phyloP scores from a whole-genome alignment of 2,329 filamentous ascomycete genomes.

The Xylaria sp. region DNA sequence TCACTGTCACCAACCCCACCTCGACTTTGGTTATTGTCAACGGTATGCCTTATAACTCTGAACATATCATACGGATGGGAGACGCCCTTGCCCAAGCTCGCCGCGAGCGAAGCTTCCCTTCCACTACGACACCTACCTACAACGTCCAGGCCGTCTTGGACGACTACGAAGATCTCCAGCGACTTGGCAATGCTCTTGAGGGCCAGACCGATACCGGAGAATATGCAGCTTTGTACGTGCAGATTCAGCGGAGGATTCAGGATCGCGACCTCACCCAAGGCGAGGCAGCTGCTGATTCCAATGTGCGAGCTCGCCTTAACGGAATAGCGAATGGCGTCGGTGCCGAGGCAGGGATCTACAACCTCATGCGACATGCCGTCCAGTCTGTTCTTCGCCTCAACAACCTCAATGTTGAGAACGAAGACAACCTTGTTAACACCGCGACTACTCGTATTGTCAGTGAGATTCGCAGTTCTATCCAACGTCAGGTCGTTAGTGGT shows the following conservation, averaged over 20 bases:
- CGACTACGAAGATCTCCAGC: constrained; percentile 49
- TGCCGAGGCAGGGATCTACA: constrained; percentile 44
- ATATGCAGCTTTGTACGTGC: constrained; percentile 46
- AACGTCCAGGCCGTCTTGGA: constrained; percentile 47
- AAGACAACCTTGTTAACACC: constrained; percentile 48
- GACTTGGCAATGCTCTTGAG: constrained; percentile 43
- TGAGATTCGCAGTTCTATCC: constrained; percentile 34
- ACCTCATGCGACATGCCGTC: constrained; percentile 47
- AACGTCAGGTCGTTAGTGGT: constrained; percentile 56
- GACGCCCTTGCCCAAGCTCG: constrained; percentile 49
- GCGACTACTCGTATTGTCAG: constrained; percentile 36
- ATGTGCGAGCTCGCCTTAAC: constrained; percentile 41
- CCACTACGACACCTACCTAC: constrained; percentile 45
- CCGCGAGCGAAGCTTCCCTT: constrained; percentile 49
- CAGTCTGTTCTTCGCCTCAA: constrained; percentile 50
- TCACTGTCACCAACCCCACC: too few species aligned
- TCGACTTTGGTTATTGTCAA: too few species aligned
- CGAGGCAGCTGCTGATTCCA: constrained; percentile 40
- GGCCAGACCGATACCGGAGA: constrained; percentile 37
- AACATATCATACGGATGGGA: constrained; percentile 51
- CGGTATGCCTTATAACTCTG: constrained; percentile 25
- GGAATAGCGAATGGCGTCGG: constrained; percentile 45
- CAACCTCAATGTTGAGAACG: constrained; percentile 57
- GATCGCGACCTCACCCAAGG: constrained; percentile 51
- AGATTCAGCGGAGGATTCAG: constrained; percentile 51